These are phyloP conservation scores for Colletotrichum acutatum DNA, from an alignment of 2,329 filamentous ascomycete genomes.

Conservation along the genomic window DNA sequence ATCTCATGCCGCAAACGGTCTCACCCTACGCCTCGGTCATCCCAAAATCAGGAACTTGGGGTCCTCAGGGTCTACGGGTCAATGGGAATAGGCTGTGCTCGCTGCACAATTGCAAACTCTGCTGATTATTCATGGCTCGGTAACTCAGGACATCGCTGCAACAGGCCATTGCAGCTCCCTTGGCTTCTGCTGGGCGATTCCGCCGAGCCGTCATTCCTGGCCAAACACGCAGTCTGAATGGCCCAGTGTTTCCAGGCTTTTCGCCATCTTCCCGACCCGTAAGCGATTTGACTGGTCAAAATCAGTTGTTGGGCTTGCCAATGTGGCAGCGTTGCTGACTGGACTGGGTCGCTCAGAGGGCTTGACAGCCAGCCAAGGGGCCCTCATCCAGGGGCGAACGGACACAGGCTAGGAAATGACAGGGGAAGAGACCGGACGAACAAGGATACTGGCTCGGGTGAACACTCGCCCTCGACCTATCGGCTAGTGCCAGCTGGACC, in stretches of 20 bases:
- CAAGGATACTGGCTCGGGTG: constrained; percentile 1
- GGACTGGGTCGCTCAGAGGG: background rate
- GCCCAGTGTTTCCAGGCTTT: constrained; percentile 28
- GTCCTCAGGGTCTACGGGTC: background rate
- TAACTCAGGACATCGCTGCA: constrained; percentile 2
- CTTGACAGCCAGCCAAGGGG: constrained; percentile 14
- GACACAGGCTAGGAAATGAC: constrained; percentile 20
- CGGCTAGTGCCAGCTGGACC: background rate
- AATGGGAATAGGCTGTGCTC: background rate
- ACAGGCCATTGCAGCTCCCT: constrained; percentile 9
- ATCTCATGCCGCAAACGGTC: background rate
- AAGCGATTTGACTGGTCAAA: constrained; percentile 13
- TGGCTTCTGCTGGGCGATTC: constrained; percentile 18
- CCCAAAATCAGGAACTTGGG: background rate
- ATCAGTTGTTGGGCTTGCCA: background rate
- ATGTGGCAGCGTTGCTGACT: constrained; percentile 4
- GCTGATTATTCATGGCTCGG: background rate
- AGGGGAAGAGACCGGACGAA: constrained; percentile 31
- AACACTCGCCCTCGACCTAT: constrained; percentile 1
- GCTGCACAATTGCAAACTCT: background rate
- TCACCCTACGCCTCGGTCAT: background rate
- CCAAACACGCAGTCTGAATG: constrained; percentile 26
- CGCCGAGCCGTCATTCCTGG: constrained; percentile 15
- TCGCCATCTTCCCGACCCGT: constrained; percentile 23
- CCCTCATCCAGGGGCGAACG: background rate